Percentiles rank a stretch among this genome's conserved stretches.
phyloP scores from a whole-genome alignment of 2,329 filamentous ascomycete species.

The Knufia fluminis region DNA sequence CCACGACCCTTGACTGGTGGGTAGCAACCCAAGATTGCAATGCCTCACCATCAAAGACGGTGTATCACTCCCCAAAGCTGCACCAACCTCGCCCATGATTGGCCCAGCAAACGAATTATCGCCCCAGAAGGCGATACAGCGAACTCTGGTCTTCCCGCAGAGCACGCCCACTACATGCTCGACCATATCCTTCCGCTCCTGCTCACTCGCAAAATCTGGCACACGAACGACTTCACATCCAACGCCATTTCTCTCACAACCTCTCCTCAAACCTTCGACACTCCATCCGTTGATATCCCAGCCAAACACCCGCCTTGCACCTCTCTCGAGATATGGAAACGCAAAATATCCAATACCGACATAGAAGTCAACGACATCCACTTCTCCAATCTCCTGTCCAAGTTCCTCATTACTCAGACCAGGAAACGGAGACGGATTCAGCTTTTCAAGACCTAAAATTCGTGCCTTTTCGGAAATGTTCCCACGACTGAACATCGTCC shows the following conservation, averaged over 20 bases:
- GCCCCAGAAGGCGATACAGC: constrained; percentile 60
- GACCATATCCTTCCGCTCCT: constrained; percentile 15
- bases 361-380: constrained; percentile 64
- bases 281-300: constrained; percentile 91
- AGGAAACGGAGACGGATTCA: constrained; percentile 10
- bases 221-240: constrained; percentile 45
- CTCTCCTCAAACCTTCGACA: constrained; percentile 70
- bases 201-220: constrained; percentile 28
- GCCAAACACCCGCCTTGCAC: constrained; percentile 61
- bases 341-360: constrained; percentile 91
- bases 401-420: constrained; percentile 21
- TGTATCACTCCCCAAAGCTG: constrained; percentile 24
- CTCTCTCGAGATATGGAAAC: constrained; percentile 68
- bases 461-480: constrained; percentile 84
- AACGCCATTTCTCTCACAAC: constrained; percentile 63
- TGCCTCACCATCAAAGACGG: constrained; percentile 39
- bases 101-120: constrained; percentile 51
- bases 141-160: constrained; percentile 30
- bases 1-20: constrained; percentile 44
- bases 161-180: constrained; percentile 27
- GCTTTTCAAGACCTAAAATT: constrained; percentile 42
- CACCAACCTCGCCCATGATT: constrained; percentile 29
- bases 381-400: constrained; percentile 22
- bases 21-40: constrained; percentile 51
- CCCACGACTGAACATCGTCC: constrained; percentile 90